phyloP scores from a whole-genome alignment of 306 rosid species.

The Rosa multiflora region DNA sequence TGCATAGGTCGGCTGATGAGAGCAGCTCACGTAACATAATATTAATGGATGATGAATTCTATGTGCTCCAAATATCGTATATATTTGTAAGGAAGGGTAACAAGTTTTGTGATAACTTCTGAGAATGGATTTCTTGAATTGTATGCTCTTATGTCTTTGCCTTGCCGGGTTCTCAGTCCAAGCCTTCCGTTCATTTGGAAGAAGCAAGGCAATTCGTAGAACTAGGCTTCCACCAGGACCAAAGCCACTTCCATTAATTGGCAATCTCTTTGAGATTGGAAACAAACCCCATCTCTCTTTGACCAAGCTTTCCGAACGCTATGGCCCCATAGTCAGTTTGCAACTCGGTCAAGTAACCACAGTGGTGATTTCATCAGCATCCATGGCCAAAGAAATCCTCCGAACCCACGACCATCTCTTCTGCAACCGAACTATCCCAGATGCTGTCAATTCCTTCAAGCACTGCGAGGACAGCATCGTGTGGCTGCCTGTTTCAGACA shows the following conservation, averaged over 20 bases:
- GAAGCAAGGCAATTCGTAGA: not conserved
- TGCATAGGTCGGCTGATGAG: no score
- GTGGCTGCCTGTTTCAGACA: constrained; percentile 31
- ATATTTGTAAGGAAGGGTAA: no score
- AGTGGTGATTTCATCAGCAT: constrained; percentile 31
- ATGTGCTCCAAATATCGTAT: no score
- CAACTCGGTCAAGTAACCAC: constrained; percentile 38
- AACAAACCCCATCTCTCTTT: constrained; percentile 40
- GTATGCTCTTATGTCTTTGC: not conserved
- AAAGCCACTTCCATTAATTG: constrained; percentile 41
- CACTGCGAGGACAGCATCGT: constrained; percentile 22
- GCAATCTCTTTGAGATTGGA: constrained; percentile 40
- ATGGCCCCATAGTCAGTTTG: constrained; percentile 40
- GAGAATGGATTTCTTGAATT: constrained; percentile 9
- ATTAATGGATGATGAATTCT: no score
- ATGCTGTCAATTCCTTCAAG: not conserved
- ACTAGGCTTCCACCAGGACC: constrained; percentile 51
- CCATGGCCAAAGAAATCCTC: constrained; percentile 29
- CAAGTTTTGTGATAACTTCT: not conserved
- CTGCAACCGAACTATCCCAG: constrained; percentile 32
- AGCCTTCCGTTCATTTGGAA: not conserved
- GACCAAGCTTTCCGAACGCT: constrained; percentile 22
- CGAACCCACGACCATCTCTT: constrained; percentile 33
- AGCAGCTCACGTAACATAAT: no score
- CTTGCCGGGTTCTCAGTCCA: not conserved